phyloP scores from a whole-genome alignment of 2,329 filamentous ascomycete species.

The Bipolaris victoriae region DNA sequence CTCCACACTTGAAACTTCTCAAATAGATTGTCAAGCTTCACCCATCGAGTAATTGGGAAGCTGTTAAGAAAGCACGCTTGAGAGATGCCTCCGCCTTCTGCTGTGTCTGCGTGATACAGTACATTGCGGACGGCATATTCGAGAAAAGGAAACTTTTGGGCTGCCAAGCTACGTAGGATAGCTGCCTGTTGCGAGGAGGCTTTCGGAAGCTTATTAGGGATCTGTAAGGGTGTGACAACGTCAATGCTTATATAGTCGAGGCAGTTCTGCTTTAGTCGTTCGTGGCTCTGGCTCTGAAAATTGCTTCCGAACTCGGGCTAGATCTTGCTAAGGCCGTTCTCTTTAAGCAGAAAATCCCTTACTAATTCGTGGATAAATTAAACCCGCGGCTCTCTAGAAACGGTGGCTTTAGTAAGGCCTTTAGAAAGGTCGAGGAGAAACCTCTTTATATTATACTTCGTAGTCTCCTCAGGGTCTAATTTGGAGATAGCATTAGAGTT shows the following conservation, averaged over 20 bases:
- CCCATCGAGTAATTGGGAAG: slow-evolving; percentile 43
- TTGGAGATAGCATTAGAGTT: slow-evolving; percentile 10
- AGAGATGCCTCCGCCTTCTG: slow-evolving; percentile 33
- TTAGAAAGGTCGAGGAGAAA: slow-evolving; percentile 34
- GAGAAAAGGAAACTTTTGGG: slow-evolving; percentile 53
- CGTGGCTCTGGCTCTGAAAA: slow-evolving; percentile 48
- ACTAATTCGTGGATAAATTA: slow-evolving; percentile 43
- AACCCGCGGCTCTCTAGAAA: slow-evolving; percentile 24
- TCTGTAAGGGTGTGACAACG: slow-evolving; percentile 8
- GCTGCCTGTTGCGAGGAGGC: slow-evolving; percentile 11
- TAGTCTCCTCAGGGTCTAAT: slow-evolving; percentile 24
- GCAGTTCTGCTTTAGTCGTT: slow-evolving; percentile 46
- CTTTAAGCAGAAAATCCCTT: slow-evolving; percentile 50
- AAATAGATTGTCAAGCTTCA: slow-evolving; percentile 42
- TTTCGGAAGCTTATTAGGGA: slow-evolving; percentile 9
- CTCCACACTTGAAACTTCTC: slow-evolving; percentile 31
- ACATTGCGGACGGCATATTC: slow-evolving; percentile 52
- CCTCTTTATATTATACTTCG: slow-evolving; percentile 11
- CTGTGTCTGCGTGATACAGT: slow-evolving; percentile 52
- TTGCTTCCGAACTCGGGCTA: slow-evolving; percentile 43
- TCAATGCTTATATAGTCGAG: slow-evolving; percentile 47
- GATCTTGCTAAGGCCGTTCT: slow-evolving; percentile 40
- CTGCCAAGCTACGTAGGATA: slow-evolving; percentile 16
- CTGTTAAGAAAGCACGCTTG: slow-evolving; percentile 22
- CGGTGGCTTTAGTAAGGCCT: slow-evolving; percentile 29